These are phyloP conservation scores for Periglandula ipomoeae DNA, from an alignment of 2,329 filamentous ascomycete species.

Conservation along the genomic window DNA sequence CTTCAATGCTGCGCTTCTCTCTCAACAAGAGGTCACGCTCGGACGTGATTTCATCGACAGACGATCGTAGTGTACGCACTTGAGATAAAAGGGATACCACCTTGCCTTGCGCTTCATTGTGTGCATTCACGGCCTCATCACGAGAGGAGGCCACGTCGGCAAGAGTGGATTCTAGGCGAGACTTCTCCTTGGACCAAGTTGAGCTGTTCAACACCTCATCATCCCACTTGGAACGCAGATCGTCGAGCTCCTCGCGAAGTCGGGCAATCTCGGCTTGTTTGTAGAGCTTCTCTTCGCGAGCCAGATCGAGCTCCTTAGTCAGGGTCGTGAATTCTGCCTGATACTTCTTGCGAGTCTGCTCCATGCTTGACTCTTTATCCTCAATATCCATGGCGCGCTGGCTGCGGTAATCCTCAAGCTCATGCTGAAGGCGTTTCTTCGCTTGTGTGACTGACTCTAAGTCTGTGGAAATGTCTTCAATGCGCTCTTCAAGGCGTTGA, in stretches of 20 bases:
- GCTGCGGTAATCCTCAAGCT: conserved; percentile 93
- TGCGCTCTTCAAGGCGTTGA: conserved; percentile 79
- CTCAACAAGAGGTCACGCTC: conserved; percentile 78
- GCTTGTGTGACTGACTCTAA: conserved; percentile 76
- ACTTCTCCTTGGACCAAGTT: conserved; percentile 97
- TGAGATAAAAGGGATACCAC: conserved; percentile 85
- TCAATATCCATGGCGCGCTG: conserved; percentile 94
- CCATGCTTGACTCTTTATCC: conserved; percentile 91
- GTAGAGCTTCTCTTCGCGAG: conserved; percentile 79
- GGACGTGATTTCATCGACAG: conserved; percentile 74
- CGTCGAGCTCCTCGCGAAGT: conserved; percentile 91
- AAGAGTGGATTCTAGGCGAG: conserved; percentile 79
- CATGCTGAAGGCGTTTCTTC: conserved; percentile 91
- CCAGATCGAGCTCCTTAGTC: conserved; percentile 85
- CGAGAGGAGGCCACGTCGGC: conserved; percentile 84
- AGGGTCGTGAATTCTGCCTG: conserved; percentile 84
- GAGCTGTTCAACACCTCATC: conserved; percentile 96
- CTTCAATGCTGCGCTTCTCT: conserved; percentile 84
- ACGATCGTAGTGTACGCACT: conserved; percentile 72
- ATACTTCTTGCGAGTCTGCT: conserved; percentile 96
- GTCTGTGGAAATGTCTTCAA: conserved; percentile 88
- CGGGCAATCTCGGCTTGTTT: conserved; percentile 80
- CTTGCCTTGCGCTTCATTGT: conserved; percentile 91
- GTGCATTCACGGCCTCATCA: conserved; percentile 84
- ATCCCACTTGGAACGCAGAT: conserved; percentile 93